Evolutionary conservation across 2,329 filamentous ascomycete species (phyloP).

Genomic region (Clonostachys chloroleuca): DNA sequence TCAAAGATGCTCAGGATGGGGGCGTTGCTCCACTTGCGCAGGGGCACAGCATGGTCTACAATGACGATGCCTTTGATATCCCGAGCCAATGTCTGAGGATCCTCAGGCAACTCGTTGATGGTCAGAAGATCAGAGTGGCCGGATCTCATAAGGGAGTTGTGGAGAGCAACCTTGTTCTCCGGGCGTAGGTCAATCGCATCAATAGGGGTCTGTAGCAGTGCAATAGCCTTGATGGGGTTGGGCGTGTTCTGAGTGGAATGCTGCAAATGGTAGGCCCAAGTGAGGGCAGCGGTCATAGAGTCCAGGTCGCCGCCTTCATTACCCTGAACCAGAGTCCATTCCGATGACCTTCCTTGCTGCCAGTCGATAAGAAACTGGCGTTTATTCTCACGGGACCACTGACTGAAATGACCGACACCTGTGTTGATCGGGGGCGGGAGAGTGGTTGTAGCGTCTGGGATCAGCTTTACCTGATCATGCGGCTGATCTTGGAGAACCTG

Average conservation of each 20-base stretch:
- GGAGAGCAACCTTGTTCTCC: conserved; percentile 37
- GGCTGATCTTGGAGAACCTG: no score
- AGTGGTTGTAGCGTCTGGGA: no score
- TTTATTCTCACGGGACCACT: conserved; percentile 40
- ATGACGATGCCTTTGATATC: conserved; percentile 38
- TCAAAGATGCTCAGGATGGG: conserved; percentile 39
- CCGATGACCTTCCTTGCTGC: conserved; percentile 30
- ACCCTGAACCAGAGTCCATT: conserved; percentile 39
- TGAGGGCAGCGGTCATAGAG: conserved; percentile 26
- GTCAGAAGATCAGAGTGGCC: conserved; percentile 39
- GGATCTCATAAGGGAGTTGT: conserved; percentile 36
- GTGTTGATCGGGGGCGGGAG: not conserved
- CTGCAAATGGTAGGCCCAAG: conserved; percentile 41
- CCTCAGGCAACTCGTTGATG: conserved; percentile 39
- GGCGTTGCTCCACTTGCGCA: conserved; percentile 35
- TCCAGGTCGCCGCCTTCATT: conserved; percentile 16
- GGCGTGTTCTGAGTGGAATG: conserved; percentile 35
- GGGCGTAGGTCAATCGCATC: conserved; percentile 39
- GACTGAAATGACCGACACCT: conserved; percentile 41
- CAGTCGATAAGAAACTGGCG: conserved; percentile 39
- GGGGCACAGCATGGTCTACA: conserved; percentile 34
- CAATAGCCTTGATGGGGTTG: conserved; percentile 36
- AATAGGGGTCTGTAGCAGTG: conserved; percentile 36
- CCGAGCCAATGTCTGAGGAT: conserved; percentile 32
- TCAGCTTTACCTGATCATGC: no score